Evolutionary conservation across 495 filamentous ascomycete species (phyloP), one percentile per base, ranked within the genome.

Genomic region (Penicillium cinerascens): DNA sequence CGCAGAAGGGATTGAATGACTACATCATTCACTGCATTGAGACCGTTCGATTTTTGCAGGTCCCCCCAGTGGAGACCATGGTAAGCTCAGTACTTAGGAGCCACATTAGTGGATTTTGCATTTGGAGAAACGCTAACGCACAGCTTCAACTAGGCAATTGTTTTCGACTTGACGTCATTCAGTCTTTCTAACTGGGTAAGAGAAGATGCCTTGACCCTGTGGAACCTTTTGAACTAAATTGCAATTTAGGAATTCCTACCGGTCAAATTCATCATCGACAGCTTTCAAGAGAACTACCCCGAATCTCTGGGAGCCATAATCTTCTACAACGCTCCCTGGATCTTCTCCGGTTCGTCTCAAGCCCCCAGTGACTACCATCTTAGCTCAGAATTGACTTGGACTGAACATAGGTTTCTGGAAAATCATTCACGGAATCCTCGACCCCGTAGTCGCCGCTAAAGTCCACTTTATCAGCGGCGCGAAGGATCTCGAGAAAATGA

Each of bases 221-320:
- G 13, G 15, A 7, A 29, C 1, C 18, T 27, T 16, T 46, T 55
- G 21, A 61, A n/a, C 0, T 20, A n/a, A 11, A 16, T 11, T 27
- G 90, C 10, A 7, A 11, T 27, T 11, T 25, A 90, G 87, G 92
- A 97, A 62, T 96, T 96, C 66, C 81, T 88, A 1, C 91, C 92
- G 0, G 87, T 96, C 20, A 97, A 91, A 64, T 96, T 96, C 75
- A 90, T 97, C 79, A 93, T 97, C 72, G 90, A 95, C 66, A 91
- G 87, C 64, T 96, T 97, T 67, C 90, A 97, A 77, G 89, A 90
- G 35, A 95, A 96, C 69, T 97, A 97, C 65, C 92, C 92, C 9
- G 92, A 96, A 68, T 87, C 78, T 29, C 79, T 97, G 0, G 92
- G 92, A 36, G 78, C 84, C 3, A 88, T 96, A 39, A 81, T 96